phyloP scores from a whole-genome alignment of 768 basidiomycete species.

The Cyathus striatus region DNA sequence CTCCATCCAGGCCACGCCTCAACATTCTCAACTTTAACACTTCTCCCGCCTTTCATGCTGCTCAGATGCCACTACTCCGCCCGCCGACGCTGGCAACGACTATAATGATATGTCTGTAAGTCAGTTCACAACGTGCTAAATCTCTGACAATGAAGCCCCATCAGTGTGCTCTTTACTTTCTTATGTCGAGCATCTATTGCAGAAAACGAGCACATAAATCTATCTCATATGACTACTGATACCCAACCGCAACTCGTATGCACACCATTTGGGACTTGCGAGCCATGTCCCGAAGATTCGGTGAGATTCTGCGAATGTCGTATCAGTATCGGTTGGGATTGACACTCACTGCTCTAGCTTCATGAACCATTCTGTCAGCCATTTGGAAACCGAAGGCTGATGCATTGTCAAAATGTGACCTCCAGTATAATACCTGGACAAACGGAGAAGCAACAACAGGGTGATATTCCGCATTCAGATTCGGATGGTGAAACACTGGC shows the following conservation, averaged over 20 bases:
- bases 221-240: constrained; percentile 16
- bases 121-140: neutral
- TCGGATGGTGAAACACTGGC: constrained; percentile 62
- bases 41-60: constrained; percentile 26
- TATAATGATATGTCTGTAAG: constrained; percentile 26
- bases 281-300: constrained; percentile 57
- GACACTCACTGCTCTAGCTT: constrained; percentile 38
- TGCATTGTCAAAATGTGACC: constrained; percentile 66
- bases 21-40: constrained; percentile 4
- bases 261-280: constrained; percentile 51
- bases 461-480: no score
- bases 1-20: no score
- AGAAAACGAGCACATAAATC: constrained; percentile 3
- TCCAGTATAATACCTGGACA: constrained; percentile 16
- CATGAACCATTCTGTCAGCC: constrained; percentile 90
- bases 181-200: constrained; percentile 6
- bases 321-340: constrained; percentile 1
- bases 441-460: no score
- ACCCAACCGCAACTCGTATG: constrained; percentile 34
- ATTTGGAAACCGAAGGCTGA: constrained; percentile 87
- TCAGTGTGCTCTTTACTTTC: constrained; percentile 10
- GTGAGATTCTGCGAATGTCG: constrained; percentile 34
- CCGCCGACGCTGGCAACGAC: constrained; percentile 24
- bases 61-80: constrained; percentile 25
- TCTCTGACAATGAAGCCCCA: neutral